Percentiles rank a stretch among this genome's conserved stretches.
Conservation (phyloP, 1,284 basidiomycete species). For the Peniophora sp. region DNA sequence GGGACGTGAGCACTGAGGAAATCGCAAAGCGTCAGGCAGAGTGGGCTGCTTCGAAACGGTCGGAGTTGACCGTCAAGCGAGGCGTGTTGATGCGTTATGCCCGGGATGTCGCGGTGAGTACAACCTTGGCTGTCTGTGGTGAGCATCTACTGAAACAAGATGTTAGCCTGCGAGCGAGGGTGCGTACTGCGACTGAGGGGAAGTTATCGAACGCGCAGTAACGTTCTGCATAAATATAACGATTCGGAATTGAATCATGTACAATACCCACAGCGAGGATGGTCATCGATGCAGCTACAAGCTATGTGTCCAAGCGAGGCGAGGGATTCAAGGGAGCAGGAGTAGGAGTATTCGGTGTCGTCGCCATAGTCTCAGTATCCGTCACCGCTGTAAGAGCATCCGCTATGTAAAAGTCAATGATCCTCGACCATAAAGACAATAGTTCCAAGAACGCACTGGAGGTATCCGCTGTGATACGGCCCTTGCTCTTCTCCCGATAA, state of each 20-base stretch:
- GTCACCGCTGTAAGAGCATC: no score
- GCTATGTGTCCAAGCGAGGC: conserved; percentile 1
- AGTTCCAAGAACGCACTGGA: no score
- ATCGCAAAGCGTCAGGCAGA: conserved; percentile 58
- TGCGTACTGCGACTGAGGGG: conserved; percentile 64
- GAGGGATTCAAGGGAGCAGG: conserved; percentile 6
- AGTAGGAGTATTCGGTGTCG: conserved; percentile 2
- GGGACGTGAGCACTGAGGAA: conserved; percentile 79
- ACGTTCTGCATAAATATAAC: no score
- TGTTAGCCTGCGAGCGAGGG: conserved; percentile 64
- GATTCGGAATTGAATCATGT: no score
- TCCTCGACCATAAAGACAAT: no score
- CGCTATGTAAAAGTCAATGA: no score
- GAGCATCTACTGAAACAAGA: conserved; percentile 7
- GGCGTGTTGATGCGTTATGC: conserved; percentile 73
- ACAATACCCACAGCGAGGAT: no score
- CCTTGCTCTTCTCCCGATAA: not conserved
- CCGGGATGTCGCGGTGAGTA: conserved; percentile 70
- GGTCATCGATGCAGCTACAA: no score
- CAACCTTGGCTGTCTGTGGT: conserved; percentile 1
- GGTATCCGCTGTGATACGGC: no score
- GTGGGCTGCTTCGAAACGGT: conserved; percentile 66
- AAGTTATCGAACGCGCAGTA: no score
- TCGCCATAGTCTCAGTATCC: no score
- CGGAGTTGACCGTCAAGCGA: conserved; percentile 61